Percentiles rank a stretch among this genome's conserved stretches.
phyloP scores from a whole-genome alignment of 495 filamentous ascomycete genomes.

The Parmelia sp. region DNA sequence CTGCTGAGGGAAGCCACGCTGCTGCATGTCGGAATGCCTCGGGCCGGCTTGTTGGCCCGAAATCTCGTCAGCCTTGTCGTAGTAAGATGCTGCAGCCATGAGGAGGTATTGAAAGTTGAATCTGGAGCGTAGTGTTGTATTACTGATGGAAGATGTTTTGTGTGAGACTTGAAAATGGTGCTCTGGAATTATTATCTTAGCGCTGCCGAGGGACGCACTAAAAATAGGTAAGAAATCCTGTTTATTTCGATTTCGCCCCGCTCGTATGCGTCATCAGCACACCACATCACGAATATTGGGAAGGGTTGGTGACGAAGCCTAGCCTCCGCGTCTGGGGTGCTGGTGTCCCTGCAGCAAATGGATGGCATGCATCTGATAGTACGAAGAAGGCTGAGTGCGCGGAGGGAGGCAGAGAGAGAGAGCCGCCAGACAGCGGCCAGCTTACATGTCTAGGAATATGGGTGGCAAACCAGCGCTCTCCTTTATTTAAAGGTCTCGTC shows the following conservation, averaged over 20 bases:
- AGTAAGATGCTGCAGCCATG: constrained; percentile 1
- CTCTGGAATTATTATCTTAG: neutral
- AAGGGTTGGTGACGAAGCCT: neutral
- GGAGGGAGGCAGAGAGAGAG: neutral
- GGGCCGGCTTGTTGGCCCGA: neutral
- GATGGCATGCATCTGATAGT: neutral
- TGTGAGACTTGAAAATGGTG: neutral
- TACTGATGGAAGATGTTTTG: neutral
- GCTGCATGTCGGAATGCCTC: neutral
- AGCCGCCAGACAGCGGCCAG: constrained; percentile 5
- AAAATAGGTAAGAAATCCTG: constrained; percentile 6
- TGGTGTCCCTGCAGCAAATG: neutral
- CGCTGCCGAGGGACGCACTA: neutral
- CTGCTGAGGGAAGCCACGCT: neutral
- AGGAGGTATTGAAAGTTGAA: too few relatives aligned
- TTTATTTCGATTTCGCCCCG: neutral
- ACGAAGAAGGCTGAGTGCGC: constrained; percentile 9
- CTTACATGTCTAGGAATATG: constrained; percentile 11
- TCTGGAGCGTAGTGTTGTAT: too few relatives aligned
- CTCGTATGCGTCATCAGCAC: neutral
- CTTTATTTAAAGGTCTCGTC: constrained; percentile 4
- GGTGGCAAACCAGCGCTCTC: constrained; percentile 10
- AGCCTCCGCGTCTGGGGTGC: neutral
- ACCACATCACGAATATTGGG: neutral
- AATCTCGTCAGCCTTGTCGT: neutral